Base-by-base conservation (phyloP, 768 basidiomycete genomes). In the Pulveroboletus sp. region DNA sequence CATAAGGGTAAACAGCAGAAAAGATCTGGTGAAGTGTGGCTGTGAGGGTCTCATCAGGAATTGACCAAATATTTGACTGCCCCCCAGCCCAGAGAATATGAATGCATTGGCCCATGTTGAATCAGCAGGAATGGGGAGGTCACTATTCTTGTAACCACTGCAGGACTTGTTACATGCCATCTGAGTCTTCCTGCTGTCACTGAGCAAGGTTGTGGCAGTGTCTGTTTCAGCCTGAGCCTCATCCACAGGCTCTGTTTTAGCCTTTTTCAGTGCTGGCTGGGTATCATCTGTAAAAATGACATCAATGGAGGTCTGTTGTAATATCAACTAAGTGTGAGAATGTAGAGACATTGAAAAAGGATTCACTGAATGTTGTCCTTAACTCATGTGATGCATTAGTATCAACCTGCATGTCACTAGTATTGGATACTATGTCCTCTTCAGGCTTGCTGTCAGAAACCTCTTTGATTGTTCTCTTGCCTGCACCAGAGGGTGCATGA, bases 31-130 rank as follows among this genome's bases (percentile, higher is more conserved):
- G n/a, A n/a, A n/a, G n/a, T n/a, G n/a, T n/a, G n/a, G n/a, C n/a
- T n/a, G n/a, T n/a, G n/a, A n/a, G n/a, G n/a, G n/a, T n/a, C n/a
- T n/a, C n/a, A n/a, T n/a, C n/a, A n/a, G n/a, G n/a, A n/a, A n/a
- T n/a, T n/a, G n/a, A n/a, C n/a, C n/a, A n/a, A n/a, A n/a, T n/a
- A n/a, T n/a, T n/a, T n/a, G n/a, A 49, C 17, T 44, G 49, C 26
- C 49, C 36, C 4, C 29, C 22, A 6, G 42, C 49, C 49, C 49
- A 49, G 14, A 49, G 49, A 31, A 43, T 43, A 49, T 37, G 29
- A 49, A 49, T 6, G 16, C n/a, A 11, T 26, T 41, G 0, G 30
- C 41, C 30, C 47, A 47, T 23, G 3, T 39, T 3, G 32, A 24
- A 11, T 41, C 31, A 2, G 12, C 31, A 16, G 38, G 38, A 26